phyloP scores from a whole-genome alignment of 441 rosid genomes.

The Dalechampia spathulata region DNA sequence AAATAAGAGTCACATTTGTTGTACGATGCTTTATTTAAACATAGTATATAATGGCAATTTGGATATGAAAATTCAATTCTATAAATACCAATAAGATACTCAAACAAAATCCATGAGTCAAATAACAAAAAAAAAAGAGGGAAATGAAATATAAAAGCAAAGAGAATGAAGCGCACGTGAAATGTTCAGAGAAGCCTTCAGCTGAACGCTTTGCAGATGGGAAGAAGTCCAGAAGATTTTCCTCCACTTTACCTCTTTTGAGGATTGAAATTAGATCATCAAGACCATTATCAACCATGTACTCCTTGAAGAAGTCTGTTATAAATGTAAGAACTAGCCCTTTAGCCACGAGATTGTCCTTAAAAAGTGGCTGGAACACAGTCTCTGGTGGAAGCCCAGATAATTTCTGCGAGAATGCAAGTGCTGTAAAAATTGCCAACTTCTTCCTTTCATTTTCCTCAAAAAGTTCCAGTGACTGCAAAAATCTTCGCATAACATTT shows the following conservation, averaged over 20 bases:
- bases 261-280: slow-evolving; percentile 88
- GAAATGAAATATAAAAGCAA: background rate
- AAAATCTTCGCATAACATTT: slow-evolving; percentile 86
- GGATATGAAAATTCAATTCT: background rate
- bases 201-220: slow-evolving; percentile 83
- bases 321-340: slow-evolving; percentile 95
- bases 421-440: slow-evolving; percentile 94
- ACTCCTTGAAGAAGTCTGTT: slow-evolving; percentile 94
- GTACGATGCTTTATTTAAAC: too few relatives aligned
- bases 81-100: background rate
- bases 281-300: slow-evolving; percentile 88
- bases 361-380: slow-evolving; percentile 92
- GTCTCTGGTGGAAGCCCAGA: slow-evolving; percentile 98
- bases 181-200: slow-evolving; percentile 92
- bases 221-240: slow-evolving; percentile 73
- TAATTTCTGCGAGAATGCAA: slow-evolving; percentile 94
- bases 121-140: background rate
- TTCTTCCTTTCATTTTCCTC: slow-evolving; percentile 98
- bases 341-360: slow-evolving; percentile 95
- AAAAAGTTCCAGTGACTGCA: slow-evolving; percentile 94
- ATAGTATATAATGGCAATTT: too few relatives aligned
- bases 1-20: too few relatives aligned
- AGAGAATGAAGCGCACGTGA: slow-evolving; percentile 53
- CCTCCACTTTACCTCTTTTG: slow-evolving; percentile 95
- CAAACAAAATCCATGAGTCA: background rate